A percentile compares a stretch with the other conserved stretches of the same genome.
Evolutionary conservation across 768 basidiomycete genomes (phyloP).

Genomic region (Nevesoporus exiguus): DNA sequence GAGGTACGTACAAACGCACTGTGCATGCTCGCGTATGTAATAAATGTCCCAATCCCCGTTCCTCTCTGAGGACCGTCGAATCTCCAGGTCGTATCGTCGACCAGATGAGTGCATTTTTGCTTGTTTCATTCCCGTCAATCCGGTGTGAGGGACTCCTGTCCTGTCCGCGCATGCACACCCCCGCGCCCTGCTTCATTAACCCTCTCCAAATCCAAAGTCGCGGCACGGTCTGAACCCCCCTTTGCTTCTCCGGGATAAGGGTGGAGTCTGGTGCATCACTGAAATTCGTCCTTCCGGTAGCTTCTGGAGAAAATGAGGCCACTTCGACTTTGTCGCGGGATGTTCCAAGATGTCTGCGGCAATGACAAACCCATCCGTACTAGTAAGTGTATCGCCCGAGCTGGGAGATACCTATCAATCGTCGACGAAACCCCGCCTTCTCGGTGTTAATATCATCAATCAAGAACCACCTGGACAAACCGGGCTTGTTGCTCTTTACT

Average conservation of each 20-base stretch:
- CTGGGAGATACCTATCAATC: constrained; percentile 4
- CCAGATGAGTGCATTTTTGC: not conserved
- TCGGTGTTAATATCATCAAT: constrained; percentile 10
- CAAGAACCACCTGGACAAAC: constrained; percentile 8
- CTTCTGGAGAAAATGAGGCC: constrained; percentile 5
- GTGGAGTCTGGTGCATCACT: constrained; percentile 6
- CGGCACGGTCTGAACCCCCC: constrained; percentile 1
- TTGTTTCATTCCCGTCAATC: constrained; percentile 23
- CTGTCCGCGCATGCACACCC: constrained; percentile 9
- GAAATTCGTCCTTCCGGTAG: constrained; percentile 8
- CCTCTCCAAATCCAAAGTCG: constrained; percentile 10
- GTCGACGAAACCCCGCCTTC: constrained; percentile 1
- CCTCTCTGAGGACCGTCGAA: constrained; percentile 2
- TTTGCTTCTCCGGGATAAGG: constrained; percentile 10
- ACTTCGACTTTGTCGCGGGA: constrained; percentile 9
- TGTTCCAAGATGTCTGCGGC: constrained; percentile 5
- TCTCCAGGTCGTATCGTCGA: constrained; percentile 3
- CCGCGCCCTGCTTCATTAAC: constrained; percentile 16
- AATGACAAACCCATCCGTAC: constrained; percentile 10
- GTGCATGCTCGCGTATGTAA: constrained; percentile 22
- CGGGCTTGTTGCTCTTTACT: not conserved
- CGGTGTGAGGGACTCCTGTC: constrained; percentile 6
- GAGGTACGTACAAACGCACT: constrained; percentile 23
- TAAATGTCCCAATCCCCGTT: constrained; percentile 4
- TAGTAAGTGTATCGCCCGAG: constrained; percentile 1